Conservation (phyloP, 2,329 filamentous ascomycete species). For the Fusarium concolor region DNA sequence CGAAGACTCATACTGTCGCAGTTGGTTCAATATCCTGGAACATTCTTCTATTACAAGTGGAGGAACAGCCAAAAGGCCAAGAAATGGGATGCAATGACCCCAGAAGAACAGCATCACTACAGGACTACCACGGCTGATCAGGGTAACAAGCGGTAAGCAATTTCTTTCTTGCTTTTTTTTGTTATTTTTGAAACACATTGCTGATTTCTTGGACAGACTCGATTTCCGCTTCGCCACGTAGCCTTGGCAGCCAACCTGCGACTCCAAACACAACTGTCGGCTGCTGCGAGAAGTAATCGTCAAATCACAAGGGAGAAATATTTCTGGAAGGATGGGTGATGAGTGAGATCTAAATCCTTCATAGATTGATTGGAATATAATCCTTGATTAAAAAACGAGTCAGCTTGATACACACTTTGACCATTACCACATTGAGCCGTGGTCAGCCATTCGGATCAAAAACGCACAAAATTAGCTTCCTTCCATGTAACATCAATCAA, state of each 20-base stretch:
- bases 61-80: conserved; percentile 47
- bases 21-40: conserved; percentile 49
- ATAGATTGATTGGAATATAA: not conserved
- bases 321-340: too few relatives aligned
- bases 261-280: too few relatives aligned
- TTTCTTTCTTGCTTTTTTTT: not conserved
- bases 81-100: conserved; percentile 54
- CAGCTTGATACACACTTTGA: not conserved
- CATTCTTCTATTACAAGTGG: conserved; percentile 48
- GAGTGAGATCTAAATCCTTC: not conserved
- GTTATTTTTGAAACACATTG: not conserved
- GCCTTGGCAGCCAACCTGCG: not conserved
- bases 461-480: not conserved
- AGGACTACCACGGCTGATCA: conserved; percentile 56
- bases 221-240: conserved; percentile 31
- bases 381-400: not conserved
- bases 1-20: not conserved
- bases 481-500: not conserved
- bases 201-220: not conserved
- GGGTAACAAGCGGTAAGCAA: conserved; percentile 21
- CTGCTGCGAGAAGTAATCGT: too few relatives aligned
- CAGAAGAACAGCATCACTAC: conserved; percentile 57
- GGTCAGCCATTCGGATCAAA: not conserved
- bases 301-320: too few relatives aligned
- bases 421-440: not conserved